Base-by-base conservation (phyloP, 148 eudicot species). In the Rhododendron henanense region DNA sequence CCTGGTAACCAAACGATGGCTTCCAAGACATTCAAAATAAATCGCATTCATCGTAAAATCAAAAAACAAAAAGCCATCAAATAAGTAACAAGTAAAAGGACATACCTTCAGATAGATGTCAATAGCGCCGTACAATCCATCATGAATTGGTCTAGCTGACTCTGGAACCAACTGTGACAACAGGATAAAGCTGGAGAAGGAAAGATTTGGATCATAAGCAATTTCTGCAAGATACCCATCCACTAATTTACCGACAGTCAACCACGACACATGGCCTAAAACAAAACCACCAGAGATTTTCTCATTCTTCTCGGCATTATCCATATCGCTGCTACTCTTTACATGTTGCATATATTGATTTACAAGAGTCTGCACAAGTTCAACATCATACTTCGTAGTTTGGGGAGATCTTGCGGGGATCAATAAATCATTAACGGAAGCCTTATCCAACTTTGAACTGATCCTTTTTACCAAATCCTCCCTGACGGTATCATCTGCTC, bases 21-120 rank as follows among this genome's bases (percentile, higher is more conserved):
- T 53, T 51, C 83, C 45, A 15, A 55, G 25, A 15, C 67, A 44
- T 82, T 37, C 73, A 14, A 82, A n/a, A 23, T 45, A 15, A 23
- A 63, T 65, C 1, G 2, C 35, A 65, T 6, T 28, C 84, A 82
- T 6, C 57, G 25, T 4, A 31, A 74, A 75, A 61, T 69, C 35
- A 45, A 79, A 79, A 4, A 75, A n/a, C 16, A 21, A 85, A 7
- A 48, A 37, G 19, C 14, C 28, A 71, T 55, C 31, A 53, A 37
- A 76, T 50, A 39, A 55, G 73, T 50, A 39, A 16, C 33, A 44
- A 59, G 5, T 25, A 74, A 39, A 15, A 65, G 45, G 41, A 50
- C 88, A 0, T 82, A 94, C 98, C 98, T 96, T 93, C 85, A 96
- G 86, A 87, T 90, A 96, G 86, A 92, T 88, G 86, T 96, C 95